These are phyloP conservation scores for Tolypocladium paradoxum DNA, from an alignment of 2,329 filamentous ascomycete genomes.

Conservation along the genomic window DNA sequence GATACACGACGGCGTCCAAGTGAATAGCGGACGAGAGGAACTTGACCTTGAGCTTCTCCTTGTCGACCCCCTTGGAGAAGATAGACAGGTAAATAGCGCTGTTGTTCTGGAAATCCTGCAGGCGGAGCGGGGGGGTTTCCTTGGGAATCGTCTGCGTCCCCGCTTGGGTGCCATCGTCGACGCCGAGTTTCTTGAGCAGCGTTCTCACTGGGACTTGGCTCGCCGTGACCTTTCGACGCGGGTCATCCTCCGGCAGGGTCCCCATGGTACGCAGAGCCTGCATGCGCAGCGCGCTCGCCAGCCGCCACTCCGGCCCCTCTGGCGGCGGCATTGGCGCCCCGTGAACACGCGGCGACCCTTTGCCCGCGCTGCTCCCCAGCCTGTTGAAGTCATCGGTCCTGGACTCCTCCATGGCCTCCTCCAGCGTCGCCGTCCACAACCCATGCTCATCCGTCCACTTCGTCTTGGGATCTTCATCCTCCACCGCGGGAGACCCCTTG, in stretches of 20 bases:
- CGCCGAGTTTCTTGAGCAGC: constrained; percentile 7
- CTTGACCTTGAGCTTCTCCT: constrained; percentile 27
- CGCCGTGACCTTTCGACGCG: constrained; percentile 34
- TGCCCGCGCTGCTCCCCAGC: not conserved
- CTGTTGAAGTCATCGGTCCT: constrained; percentile 19
- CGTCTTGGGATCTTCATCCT: constrained; percentile 19
- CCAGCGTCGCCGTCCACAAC: constrained; percentile 31
- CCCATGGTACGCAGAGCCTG: constrained; percentile 36
- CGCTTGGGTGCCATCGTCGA: not conserved
- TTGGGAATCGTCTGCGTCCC: constrained; percentile 5
- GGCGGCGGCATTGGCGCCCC: not conserved
- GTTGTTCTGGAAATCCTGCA: constrained; percentile 27
- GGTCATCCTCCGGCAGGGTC: constrained; percentile 30
- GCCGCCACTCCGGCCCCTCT: constrained; percentile 21
- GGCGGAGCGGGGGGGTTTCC: constrained; percentile 11
- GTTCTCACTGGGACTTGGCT: constrained; percentile 19
- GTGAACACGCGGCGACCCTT: not conserved
- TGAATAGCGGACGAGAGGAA: constrained; percentile 16
- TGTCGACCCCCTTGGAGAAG: constrained; percentile 31
- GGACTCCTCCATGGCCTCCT: constrained; percentile 17
- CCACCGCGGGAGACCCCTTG: constrained; percentile 18
- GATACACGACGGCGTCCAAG: constrained; percentile 20
- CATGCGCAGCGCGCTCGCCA: constrained; percentile 33
- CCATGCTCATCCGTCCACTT: constrained; percentile 31
- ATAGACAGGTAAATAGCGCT: constrained; percentile 26